Evolutionary conservation across 306 rosid genomes (phyloP), one percentile per base, ranked within the genome.

Genomic region (Cucurbita ficifolia): DNA sequence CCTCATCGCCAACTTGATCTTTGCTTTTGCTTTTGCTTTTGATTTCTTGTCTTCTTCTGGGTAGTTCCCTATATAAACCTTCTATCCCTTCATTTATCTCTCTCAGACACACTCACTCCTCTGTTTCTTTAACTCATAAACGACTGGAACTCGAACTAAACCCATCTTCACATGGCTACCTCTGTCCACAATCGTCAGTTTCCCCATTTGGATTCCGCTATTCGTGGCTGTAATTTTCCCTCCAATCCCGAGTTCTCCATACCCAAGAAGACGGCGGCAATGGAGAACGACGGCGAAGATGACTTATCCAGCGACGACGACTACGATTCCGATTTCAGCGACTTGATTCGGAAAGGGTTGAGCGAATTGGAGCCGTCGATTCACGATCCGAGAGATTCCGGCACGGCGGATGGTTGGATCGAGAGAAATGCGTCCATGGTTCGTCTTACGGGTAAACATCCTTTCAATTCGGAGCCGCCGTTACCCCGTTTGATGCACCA

Each of bases 371-470:
- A 89, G 78, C 50, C 86, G 22, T 83, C 96, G 7, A 76, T 87
- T 57, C 57, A 72, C 14, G 97, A 89, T 75, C 78, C 85, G 0
- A 81, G 84, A 18, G 96, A 91, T 39, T 88, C 80, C 0, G 96
- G 88, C 10, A 87, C 97, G 9, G 73, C 96, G 0, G 97, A 91
- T 72, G 51, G 55, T 45, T 91, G 97, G 97, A 79, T 88, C 70
- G 69, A 78, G 49, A 92, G 97, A 3, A 91, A 87, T 56, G 33
- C 84, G 4, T 69, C 81, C 74, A 36, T 91, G 67, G 65, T 91
- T 63, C 92, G 96, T 7, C 90, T 91, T 63, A 91, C 97, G 0
- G 91, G 96, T 11, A 91, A 90, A 24, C 96, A 90, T 67, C 96
- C 96, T 19, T 88, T 88, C 81, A 90, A 90, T 77, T 84, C 86